Percentiles rank a stretch among this genome's conserved stretches.
Conservation (phyloP, 371 early-diverging fungal genomes). For the Lichtheimia ornata region DNA sequence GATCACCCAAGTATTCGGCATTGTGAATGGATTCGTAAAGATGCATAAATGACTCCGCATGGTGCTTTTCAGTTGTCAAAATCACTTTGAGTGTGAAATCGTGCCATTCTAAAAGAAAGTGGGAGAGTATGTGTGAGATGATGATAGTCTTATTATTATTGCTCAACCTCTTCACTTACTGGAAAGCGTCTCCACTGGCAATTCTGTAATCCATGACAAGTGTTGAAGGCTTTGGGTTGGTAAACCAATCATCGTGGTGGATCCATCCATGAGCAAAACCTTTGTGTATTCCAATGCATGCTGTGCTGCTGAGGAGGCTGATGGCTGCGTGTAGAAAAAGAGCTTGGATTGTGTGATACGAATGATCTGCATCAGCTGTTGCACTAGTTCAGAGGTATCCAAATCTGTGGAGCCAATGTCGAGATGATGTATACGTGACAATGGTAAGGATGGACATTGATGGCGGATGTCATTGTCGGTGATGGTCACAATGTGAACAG, state of each 20-base stretch:
- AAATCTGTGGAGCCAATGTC: neutral
- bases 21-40: constrained; percentile 45
- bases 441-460: constrained; percentile 7
- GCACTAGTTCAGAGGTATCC: neutral
- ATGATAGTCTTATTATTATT: neutral
- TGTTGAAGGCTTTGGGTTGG: neutral
- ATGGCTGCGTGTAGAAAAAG: too few species aligned
- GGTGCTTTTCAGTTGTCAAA: constrained; percentile 49
- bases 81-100: constrained; percentile 49
- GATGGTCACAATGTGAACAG: constrained; percentile 2
- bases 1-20: constrained; percentile 57
- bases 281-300: too few species aligned
- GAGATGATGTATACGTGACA: constrained; percentile 1
- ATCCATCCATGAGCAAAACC: too few species aligned
- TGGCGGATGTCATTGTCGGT: neutral
- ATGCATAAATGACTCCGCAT: constrained; percentile 50
- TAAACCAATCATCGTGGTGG: neutral
- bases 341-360: neutral
- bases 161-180: neutral
- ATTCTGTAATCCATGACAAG: constrained; percentile 9
- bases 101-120: constrained; percentile 53
- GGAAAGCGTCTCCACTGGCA: constrained; percentile 1
- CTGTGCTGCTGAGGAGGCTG: too few species aligned
- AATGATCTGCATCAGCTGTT: neutral
- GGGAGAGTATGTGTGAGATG: neutral